Conservation (phyloP, 805 yeast genomes). For the Candida orba region DNA sequence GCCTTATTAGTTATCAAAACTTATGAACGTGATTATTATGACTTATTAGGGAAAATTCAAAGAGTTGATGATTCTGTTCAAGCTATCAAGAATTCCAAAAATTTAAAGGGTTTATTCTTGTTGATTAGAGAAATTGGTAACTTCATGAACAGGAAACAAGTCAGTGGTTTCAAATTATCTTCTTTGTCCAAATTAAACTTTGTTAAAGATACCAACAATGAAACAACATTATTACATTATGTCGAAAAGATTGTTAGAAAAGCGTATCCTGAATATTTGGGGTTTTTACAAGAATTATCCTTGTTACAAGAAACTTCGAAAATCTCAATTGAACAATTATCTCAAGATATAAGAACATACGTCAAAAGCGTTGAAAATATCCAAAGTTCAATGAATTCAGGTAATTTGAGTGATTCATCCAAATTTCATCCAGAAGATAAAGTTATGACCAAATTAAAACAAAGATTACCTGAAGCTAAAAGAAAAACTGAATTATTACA, state of each 20-base stretch:
- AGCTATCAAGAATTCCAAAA: conserved; percentile 42
- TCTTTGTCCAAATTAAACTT: conserved; percentile 64
- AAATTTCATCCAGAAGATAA: conserved; percentile 63
- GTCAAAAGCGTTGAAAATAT: conserved; percentile 43
- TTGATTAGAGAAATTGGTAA: conserved; percentile 71
- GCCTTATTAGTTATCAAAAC: conserved; percentile 48
- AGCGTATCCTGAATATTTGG: conserved; percentile 57
- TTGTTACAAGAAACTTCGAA: conserved; percentile 47
- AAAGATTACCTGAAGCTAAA: conserved; percentile 48
- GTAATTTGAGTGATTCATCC: conserved; percentile 56
- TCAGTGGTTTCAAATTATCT: conserved; percentile 62
- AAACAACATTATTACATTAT: conserved; percentile 66
- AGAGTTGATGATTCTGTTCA: conserved; percentile 54
- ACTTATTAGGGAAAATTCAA: conserved; percentile 47
- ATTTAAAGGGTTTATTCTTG: conserved; percentile 51
- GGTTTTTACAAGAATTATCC: conserved; percentile 54
- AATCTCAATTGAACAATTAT: conserved; percentile 54
- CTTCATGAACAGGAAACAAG: conserved; percentile 69
- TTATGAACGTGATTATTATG: conserved; percentile 61
- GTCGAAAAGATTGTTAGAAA: conserved; percentile 61
- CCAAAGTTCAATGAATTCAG: conserved; percentile 47
- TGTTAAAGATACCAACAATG: conserved; percentile 59
- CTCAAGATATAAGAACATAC: conserved; percentile 52
- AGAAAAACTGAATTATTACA: conserved; percentile 42
- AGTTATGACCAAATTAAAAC: conserved; percentile 46